phyloP scores from a whole-genome alignment of 2,329 filamentous ascomycete species.

The Neonectria sp. region DNA sequence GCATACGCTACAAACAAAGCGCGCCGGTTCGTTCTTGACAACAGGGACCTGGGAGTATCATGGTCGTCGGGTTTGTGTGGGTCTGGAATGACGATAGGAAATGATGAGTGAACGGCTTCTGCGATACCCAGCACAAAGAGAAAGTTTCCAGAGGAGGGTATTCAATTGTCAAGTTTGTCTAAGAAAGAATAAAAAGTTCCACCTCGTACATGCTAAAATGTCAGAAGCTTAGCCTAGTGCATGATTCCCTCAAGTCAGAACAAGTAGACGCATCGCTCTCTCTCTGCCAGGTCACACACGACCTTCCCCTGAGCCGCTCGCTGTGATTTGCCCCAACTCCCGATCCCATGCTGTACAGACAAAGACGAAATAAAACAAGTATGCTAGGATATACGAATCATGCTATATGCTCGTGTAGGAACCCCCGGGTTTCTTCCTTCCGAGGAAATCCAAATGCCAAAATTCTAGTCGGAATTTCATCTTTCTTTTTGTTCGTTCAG shows the following conservation, averaged over 20 bases:
- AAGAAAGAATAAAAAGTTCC: conserved; percentile 8
- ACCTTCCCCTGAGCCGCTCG: conserved; percentile 16
- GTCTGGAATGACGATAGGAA: background rate
- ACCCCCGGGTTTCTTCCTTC: background rate
- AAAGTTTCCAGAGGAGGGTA: conserved; percentile 19
- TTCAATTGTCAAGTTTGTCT: conserved; percentile 28
- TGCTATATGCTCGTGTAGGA: conserved; percentile 17
- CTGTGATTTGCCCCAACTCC: conserved; percentile 42
- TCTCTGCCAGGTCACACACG: conserved; percentile 14
- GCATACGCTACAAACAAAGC: background rate
- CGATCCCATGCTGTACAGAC: conserved; percentile 42
- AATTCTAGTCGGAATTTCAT: conserved; percentile 1
- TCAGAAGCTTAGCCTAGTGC: conserved; percentile 3
- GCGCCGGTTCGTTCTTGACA: conserved; percentile 6
- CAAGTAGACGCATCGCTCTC: conserved; percentile 27
- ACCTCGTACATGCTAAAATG: conserved; percentile 14
- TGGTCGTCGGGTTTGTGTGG: conserved; percentile 6
- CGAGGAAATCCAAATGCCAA: conserved; percentile 8
- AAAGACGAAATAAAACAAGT: conserved; percentile 21
- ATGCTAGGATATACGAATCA: conserved; percentile 31
- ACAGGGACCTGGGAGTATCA: background rate
- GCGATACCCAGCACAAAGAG: conserved; percentile 27
- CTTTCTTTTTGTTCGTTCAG: background rate
- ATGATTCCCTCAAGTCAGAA: background rate
- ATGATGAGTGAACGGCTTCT: conserved; percentile 14